Evolutionary conservation across 1,284 basidiomycete genomes (phyloP).

Genomic region (Ceratobasidium sp.): DNA sequence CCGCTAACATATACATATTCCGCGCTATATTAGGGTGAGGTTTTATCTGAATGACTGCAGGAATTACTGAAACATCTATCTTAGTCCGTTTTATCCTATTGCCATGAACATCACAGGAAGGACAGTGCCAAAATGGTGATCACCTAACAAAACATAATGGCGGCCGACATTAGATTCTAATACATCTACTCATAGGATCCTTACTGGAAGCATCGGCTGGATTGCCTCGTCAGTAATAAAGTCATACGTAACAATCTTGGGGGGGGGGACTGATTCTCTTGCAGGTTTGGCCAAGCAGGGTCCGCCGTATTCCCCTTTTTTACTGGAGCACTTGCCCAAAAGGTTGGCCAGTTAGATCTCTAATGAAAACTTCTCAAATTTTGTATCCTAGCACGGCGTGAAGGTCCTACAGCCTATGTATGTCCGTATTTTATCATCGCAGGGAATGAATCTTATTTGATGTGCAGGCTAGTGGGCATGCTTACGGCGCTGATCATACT

Average conservation of each 20-base stretch:
- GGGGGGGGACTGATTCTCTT: neutral
- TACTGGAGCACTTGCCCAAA: slow-evolving; percentile 36
- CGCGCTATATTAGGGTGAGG: neutral
- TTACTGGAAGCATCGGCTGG: slow-evolving; percentile 46
- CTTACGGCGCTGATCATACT: neutral
- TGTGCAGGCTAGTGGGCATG: slow-evolving; percentile 3
- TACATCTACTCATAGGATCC: slow-evolving; percentile 40
- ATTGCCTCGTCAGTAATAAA: slow-evolving; percentile 43
- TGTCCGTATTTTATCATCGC: neutral
- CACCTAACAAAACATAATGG: neutral
- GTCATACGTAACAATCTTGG: neutral
- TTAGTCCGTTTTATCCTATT: slow-evolving; percentile 47
- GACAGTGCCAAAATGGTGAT: slow-evolving; percentile 45
- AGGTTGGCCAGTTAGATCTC: neutral
- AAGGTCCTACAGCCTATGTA: slow-evolving; percentile 16
- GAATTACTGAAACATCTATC: neutral
- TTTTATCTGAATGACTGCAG: neutral
- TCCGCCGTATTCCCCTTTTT: slow-evolving; percentile 47
- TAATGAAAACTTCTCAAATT: neutral
- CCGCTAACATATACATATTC: neutral
- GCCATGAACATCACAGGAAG: slow-evolving; percentile 44
- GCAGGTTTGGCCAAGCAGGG: slow-evolving; percentile 46
- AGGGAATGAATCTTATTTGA: neutral
- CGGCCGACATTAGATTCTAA: neutral
- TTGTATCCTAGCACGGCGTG: neutral